Conservation (phyloP, 1,284 basidiomycete species). For the Cutaneotrichosporon sp. region DNA sequence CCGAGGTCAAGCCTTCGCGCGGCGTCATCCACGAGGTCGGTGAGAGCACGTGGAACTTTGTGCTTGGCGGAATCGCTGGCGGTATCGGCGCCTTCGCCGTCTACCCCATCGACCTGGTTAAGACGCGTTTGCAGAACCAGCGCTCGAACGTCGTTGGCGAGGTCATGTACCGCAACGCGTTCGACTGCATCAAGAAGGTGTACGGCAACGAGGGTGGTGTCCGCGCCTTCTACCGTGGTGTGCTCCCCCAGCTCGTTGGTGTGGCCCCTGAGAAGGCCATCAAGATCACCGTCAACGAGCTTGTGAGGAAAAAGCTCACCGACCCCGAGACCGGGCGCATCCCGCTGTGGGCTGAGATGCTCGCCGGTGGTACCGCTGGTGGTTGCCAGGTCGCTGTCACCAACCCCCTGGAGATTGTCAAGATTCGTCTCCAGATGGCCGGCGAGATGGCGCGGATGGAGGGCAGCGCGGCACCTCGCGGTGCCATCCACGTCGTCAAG, state of each 20-base stretch:
- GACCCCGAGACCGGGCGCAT: conserved; percentile 96
- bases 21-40: conserved; percentile 53
- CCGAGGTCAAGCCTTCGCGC: conserved; percentile 19
- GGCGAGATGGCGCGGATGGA: conserved; percentile 81
- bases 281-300: conserved; percentile 85
- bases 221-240: conserved; percentile 91
- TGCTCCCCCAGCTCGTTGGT: conserved; percentile 93
- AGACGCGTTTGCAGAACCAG: conserved; percentile 97
- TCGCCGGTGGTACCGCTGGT: conserved; percentile 91
- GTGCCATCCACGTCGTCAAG: conserved; percentile 88
- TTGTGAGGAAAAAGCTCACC: conserved; percentile 77
- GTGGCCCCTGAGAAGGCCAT: conserved; percentile 91
- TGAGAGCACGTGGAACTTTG: conserved; percentile 80
- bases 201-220: conserved; percentile 90
- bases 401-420: conserved; percentile 80
- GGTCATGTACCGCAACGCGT: conserved; percentile 88
- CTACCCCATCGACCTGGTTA: conserved; percentile 59
- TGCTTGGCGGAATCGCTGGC: conserved; percentile 88
- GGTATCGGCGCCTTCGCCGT: conserved; percentile 69
- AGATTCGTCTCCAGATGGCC: conserved; percentile 89
- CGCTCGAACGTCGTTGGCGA: conserved; percentile 92
- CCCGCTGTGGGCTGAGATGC: conserved; percentile 77
- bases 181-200: conserved; percentile 93
- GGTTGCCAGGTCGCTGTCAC: conserved; percentile 99
- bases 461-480: conserved; percentile 72